Percentiles rank a stretch among this genome's conserved stretches.
These are phyloP conservation scores for Verbascum thapsus DNA, from an alignment of 257 asterid genomes.

Conservation along the genomic window DNA sequence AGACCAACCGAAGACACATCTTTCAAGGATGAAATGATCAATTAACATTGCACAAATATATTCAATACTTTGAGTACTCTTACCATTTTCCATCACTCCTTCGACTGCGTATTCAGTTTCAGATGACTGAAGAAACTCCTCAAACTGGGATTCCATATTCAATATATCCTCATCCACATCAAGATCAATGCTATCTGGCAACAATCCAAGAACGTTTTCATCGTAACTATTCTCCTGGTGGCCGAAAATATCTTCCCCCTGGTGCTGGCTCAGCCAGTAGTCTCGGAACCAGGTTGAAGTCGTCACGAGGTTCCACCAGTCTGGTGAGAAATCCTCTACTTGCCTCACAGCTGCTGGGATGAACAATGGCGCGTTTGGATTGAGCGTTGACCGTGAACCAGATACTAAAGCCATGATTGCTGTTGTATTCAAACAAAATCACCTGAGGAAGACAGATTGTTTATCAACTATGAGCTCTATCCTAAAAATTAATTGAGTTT, in stretches of 20 bases:
- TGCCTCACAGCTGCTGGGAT: constrained; percentile 79
- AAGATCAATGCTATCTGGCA: constrained; percentile 80
- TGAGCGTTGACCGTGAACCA: constrained; percentile 71
- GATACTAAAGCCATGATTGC: constrained; percentile 76
- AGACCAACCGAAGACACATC: too few relatives aligned
- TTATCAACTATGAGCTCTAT: too few relatives aligned
- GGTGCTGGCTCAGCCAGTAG: constrained; percentile 80
- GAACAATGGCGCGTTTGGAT: constrained; percentile 81
- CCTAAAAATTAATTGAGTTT: too few relatives aligned
- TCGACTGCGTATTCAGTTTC: constrained; percentile 41
- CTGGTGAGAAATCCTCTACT: constrained; percentile 94
- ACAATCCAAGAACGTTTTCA: constrained; percentile 46
- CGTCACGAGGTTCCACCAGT: constrained; percentile 89
- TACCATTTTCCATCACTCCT: constrained; percentile 50
- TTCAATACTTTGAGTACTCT: constrained; percentile 9
- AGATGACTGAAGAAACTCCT: constrained; percentile 73
- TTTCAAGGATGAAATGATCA: background rate
- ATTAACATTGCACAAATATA: background rate
- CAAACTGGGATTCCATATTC: constrained; percentile 85
- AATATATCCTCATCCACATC: constrained; percentile 78
- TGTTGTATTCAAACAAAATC: constrained; percentile 28
- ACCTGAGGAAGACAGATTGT: constrained; percentile 12
- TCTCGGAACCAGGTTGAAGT: constrained; percentile 85
- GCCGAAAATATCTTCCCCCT: constrained; percentile 51
- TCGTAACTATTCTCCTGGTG: constrained; percentile 34